phyloP scores from a whole-genome alignment of 805 yeast genomes.

The Candida manassasensis region DNA sequence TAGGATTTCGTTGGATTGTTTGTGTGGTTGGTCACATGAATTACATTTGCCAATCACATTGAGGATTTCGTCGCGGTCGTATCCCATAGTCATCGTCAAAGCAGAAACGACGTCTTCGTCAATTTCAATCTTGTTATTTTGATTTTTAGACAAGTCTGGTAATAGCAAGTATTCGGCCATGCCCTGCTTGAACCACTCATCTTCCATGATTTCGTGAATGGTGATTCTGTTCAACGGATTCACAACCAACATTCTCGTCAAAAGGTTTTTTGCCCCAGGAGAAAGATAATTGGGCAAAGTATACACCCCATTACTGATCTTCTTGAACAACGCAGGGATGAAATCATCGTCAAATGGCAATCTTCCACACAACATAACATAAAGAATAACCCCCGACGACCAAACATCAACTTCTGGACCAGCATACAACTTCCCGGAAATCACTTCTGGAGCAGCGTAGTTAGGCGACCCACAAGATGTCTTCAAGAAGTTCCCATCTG shows the following conservation, averaged over 20 bases:
- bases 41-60: slow-evolving; percentile 61
- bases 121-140: slow-evolving; percentile 41
- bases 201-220: slow-evolving; percentile 86
- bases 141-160: slow-evolving; percentile 38
- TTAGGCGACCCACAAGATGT: slow-evolving; percentile 96
- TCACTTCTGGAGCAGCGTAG: slow-evolving; percentile 97
- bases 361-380: slow-evolving; percentile 94
- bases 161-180: slow-evolving; percentile 78
- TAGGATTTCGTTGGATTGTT: slow-evolving; percentile 61
- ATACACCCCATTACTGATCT: slow-evolving; percentile 89
- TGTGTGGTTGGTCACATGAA: slow-evolving; percentile 23
- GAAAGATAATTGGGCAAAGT: slow-evolving; percentile 84
- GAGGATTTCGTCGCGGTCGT: slow-evolving; percentile 75
- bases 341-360: slow-evolving; percentile 95
- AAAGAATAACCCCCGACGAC: slow-evolving; percentile 93
- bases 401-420: slow-evolving; percentile 98
- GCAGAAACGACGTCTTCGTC: slow-evolving; percentile 76
- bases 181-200: slow-evolving; percentile 85
- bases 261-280: slow-evolving; percentile 75
- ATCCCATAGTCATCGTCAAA: slow-evolving; percentile 81
- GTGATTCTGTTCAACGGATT: slow-evolving; percentile 93
- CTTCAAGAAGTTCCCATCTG: slow-evolving; percentile 92
- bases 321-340: slow-evolving; percentile 89
- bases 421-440: slow-evolving; percentile 89
- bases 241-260: slow-evolving; percentile 89